Evolutionary conservation across 169 alveolate species (phyloP), one percentile per base, ranked within the genome.

Genomic region (Eimeria maxima): DNA sequence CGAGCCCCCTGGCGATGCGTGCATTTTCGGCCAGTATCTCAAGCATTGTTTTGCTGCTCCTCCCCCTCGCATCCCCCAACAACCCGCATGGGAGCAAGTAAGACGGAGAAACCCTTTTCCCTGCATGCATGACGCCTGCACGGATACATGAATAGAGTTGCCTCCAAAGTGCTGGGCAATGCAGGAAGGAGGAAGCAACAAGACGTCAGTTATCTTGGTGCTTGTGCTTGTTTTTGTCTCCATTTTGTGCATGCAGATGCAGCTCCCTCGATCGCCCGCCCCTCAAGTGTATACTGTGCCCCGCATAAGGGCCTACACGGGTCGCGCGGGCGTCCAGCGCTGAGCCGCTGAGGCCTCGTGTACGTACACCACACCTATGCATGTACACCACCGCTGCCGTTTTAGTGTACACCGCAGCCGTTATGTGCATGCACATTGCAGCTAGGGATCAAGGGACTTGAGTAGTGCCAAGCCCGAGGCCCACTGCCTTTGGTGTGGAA

Each of bases 291-390:
- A 78, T 53, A 78, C 69, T 11, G 89, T 78, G n/a, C 89, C 89
- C 18, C 89, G 89, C 13, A 47, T 78, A 8, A 65, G 89, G 18
- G 89, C 89, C 89, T 78, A 78, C 67, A 78, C 89, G 24, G 29
- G n/a, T 53, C 60, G 89, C 14, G 42, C 33, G 83, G 83, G 83
- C 27, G 83, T 29, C 38, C 74, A 65, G 38, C 74, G 74, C 74
- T 65, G 74, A 65, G 69, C 74, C 38, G 4, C 74, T 65, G 74
- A 65, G 74, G 74, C 38, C 38, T 1, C 0, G 38, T 33, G 38
- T 65, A 65, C 38, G 38, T 24, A 24, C 74, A 65, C 42, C 74
- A 5, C 74, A 24, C 38, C 38, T 33, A 1, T 33, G 38, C 38
- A 33, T 33, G 38, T 1, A 33, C 38, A 33, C 38, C 1, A 1